Conservation (phyloP, 345 rosid species). For the Combretum micranthum region DNA sequence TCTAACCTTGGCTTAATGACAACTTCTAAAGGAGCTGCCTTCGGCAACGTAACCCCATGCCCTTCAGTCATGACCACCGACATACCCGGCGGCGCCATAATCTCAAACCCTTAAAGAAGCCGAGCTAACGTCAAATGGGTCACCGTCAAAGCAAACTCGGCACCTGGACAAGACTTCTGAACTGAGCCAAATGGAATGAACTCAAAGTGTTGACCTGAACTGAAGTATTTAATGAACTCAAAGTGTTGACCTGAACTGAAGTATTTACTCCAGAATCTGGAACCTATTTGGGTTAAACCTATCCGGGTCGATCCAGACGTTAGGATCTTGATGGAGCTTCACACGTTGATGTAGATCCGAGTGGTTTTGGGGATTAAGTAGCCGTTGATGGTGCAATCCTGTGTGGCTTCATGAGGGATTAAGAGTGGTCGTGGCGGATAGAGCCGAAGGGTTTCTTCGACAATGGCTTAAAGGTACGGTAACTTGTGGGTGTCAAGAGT, state of each 20-base stretch:
- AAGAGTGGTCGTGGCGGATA: constrained; percentile 13
- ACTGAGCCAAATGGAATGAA: constrained; percentile 12
- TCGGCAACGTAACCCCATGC: constrained; percentile 17
- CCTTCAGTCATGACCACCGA: constrained; percentile 24
- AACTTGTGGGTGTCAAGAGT: constrained; percentile 13
- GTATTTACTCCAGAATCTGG: background rate
- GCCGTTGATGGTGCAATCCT: constrained; percentile 6
- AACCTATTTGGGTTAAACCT: constrained; percentile 13
- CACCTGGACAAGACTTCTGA: constrained; percentile 12
- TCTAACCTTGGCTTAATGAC: constrained; percentile 13
- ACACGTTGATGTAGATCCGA: constrained; percentile 7
- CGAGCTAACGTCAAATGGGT: constrained; percentile 8
- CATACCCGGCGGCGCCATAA: constrained; percentile 4
- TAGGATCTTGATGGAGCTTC: constrained; percentile 15
- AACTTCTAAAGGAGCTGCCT: constrained; percentile 22
- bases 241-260: constrained; percentile 12
- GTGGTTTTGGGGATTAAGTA: constrained; percentile 14
- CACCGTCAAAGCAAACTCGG: constrained; percentile 8
- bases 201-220: too few relatives aligned
- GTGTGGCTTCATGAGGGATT: constrained; percentile 11
- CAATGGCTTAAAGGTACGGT: constrained; percentile 2
- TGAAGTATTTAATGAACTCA: too few relatives aligned
- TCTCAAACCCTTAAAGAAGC: constrained; percentile 15
- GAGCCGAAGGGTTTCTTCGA: constrained; percentile 17
- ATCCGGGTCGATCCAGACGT: constrained; percentile 9